Evolutionary conservation across 495 filamentous ascomycete genomes (phyloP).

Genomic region (Aspergillus asperescens): DNA sequence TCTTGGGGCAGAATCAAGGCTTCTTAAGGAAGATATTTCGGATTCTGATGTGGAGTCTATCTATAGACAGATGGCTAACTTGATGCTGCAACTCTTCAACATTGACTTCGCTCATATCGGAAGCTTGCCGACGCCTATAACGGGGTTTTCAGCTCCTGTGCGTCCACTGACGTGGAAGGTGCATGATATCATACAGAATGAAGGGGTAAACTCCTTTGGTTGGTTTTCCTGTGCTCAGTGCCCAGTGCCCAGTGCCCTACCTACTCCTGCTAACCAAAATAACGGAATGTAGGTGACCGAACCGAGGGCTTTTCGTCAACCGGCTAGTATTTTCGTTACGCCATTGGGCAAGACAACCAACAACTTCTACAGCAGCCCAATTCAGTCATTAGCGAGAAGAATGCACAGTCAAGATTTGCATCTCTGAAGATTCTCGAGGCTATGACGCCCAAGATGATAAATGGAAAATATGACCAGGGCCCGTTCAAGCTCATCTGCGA

Average conservation of each 20-base stretch:
- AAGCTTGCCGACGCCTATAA: slow-evolving; percentile 16
- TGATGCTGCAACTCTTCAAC: slow-evolving; percentile 26
- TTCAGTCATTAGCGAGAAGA: slow-evolving; percentile 19
- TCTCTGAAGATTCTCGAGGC: slow-evolving; percentile 23
- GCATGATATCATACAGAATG: slow-evolving; percentile 26
- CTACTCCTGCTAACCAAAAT: slow-evolving; percentile 5
- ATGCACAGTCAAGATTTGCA: slow-evolving; percentile 22
- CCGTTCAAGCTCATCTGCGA: slow-evolving; percentile 36
- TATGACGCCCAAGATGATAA: slow-evolving; percentile 22
- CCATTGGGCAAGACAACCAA: slow-evolving; percentile 27
- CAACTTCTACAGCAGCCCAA: slow-evolving; percentile 32
- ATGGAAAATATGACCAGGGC: slow-evolving; percentile 25
- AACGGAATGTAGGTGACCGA: slow-evolving; percentile 27
- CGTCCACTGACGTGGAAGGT: slow-evolving; percentile 30
- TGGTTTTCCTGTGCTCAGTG: neutral
- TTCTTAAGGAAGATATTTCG: slow-evolving; percentile 23
- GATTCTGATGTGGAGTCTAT: slow-evolving; percentile 23
- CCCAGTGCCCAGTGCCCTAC: too few relatives aligned
- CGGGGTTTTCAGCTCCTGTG: slow-evolving; percentile 10
- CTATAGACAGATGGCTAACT: slow-evolving; percentile 30
- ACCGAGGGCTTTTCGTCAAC: slow-evolving; percentile 25
- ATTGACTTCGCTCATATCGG: slow-evolving; percentile 25
- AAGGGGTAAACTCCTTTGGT: slow-evolving; percentile 34
- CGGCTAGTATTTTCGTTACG: slow-evolving; percentile 31
- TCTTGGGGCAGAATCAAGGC: slow-evolving; percentile 18